Evolutionary conservation across 495 filamentous ascomycete genomes (phyloP), one percentile per base, ranked within the genome.

Genomic region (Evernia prunastri): DNA sequence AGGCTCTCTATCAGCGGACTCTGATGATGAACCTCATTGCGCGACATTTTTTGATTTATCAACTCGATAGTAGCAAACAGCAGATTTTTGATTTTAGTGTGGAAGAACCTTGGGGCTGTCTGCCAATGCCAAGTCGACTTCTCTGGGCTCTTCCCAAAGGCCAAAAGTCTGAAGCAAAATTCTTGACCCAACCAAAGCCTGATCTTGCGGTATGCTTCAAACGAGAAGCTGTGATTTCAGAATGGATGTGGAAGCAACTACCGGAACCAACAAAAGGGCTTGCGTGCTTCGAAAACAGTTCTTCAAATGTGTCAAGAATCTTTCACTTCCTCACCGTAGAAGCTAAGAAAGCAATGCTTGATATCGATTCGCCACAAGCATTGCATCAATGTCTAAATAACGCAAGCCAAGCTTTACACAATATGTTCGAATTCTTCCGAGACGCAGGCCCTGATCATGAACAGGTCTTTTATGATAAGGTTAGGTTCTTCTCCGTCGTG

Each of bases 381-480:
- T 62, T 54, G 29, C 43, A 56, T 53, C 63, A 63, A 35, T 36
- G 15, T 47, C 40, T 68, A 29, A 68, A 68, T 36, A 49, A 66
- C 40, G 63, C 66, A 36, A 68, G 66, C 37, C 66, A 68, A 58
- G 66, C 66, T 39, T 58, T 68, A 17, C 66, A 68, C 39, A 68
- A 68, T n/a, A 68, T 68, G 64, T 68, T 61, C 43, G 63, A 68
- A 29, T 68, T 66, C 36, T 66, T 68, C 37, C 51, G 58, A 47
- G 57, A 68, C 18, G 66, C 66, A 37, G 57, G 51, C 18, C 60
- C 31, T 31, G 29, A 27, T 25, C 57, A 68, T 17, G 40, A 43
- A 23, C 18, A 61, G 20, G n/a, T 23, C 0, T 66, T 68, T 29
- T 68, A 39, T 42, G 37, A 23, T 29, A 18, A 59, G 7, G 57